Evolutionary conservation across 2,329 filamentous ascomycete genomes (phyloP).

Genomic region (Colletotrichum falcatum): DNA sequence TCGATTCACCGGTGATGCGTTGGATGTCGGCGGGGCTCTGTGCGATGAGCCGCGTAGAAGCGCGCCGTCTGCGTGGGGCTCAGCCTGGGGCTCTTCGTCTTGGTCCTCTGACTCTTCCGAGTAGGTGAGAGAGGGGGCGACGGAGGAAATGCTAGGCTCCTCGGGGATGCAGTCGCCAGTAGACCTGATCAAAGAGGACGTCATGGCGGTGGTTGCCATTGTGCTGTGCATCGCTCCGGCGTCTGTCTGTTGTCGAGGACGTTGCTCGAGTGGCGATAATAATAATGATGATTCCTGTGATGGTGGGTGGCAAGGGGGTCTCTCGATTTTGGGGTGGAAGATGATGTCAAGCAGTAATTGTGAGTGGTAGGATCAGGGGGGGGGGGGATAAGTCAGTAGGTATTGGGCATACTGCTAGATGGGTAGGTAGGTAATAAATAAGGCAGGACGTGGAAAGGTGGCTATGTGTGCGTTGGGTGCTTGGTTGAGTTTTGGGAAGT

Average conservation of each 20-base stretch:
- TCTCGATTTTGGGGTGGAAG: conserved; percentile 17
- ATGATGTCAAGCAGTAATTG: conserved; percentile 29
- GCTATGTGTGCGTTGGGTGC: conserved; percentile 2
- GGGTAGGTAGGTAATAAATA: neutral
- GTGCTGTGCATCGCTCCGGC: conserved; percentile 41
- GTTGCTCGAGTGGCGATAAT: conserved; percentile 18
- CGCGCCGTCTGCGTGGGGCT: conserved; percentile 68
- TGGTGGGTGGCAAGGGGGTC: conserved; percentile 19
- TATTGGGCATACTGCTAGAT: conserved; percentile 29
- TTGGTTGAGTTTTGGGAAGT: neutral
- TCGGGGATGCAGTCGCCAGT: conserved; percentile 57
- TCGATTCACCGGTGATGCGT: conserved; percentile 73
- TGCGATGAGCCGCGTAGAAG: conserved; percentile 76
- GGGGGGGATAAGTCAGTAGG: conserved; percentile 37
- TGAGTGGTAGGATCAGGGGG: conserved; percentile 21
- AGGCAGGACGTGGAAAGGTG: neutral
- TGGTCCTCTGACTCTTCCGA: conserved; percentile 72
- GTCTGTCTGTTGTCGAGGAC: conserved; percentile 13
- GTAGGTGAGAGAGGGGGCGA: conserved; percentile 72
- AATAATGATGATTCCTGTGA: conserved; percentile 12
- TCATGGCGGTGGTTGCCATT: conserved; percentile 51
- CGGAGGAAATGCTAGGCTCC: conserved; percentile 60
- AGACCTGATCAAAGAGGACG: conserved; percentile 56
- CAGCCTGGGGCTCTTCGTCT: conserved; percentile 58
- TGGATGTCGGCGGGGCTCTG: conserved; percentile 72